Percentiles rank a stretch among this genome's conserved stretches.
Conservation (phyloP, 1,139 yeast genomes). For the Taiozyma onychis region DNA sequence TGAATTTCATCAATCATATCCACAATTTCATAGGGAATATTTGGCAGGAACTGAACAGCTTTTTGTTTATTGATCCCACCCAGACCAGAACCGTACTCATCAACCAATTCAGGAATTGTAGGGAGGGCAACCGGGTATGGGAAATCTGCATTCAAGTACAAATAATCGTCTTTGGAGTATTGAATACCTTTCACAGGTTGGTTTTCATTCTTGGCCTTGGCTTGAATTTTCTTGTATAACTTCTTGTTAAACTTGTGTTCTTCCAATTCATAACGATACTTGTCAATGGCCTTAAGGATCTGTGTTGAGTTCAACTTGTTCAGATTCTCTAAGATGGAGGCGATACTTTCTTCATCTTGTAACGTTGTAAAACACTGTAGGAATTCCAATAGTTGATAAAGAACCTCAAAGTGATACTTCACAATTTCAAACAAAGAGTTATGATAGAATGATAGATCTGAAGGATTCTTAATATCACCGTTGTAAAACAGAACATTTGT, state of each 20-base stretch:
- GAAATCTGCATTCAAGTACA: constrained; percentile 19
- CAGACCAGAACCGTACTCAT: constrained; percentile 55
- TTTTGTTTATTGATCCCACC: constrained; percentile 45
- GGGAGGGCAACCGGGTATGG: constrained; percentile 44
- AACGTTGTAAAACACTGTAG: constrained; percentile 74
- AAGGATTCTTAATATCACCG: constrained; percentile 12
- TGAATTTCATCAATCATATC: constrained; percentile 62
- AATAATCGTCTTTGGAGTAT: constrained; percentile 8
- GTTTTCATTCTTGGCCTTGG: constrained; percentile 31
- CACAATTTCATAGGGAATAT: constrained; percentile 50
- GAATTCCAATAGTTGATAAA: constrained; percentile 83
- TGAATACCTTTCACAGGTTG: constrained; percentile 19
- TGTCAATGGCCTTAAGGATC: constrained; percentile 61
- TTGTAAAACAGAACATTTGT: constrained; percentile 23
- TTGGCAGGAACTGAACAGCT: constrained; percentile 53
- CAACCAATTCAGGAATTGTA: constrained; percentile 51
- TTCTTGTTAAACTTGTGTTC: constrained; percentile 58
- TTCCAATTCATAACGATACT: constrained; percentile 79
- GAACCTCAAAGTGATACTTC: constrained; percentile 61
- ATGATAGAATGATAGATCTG: constrained; percentile 20
- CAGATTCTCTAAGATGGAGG: constrained; percentile 50
- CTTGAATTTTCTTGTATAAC: constrained; percentile 25
- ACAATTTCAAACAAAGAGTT: constrained; percentile 36
- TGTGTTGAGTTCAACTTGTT: constrained; percentile 65
- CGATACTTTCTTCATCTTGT: constrained; percentile 49